Base-by-base conservation (phyloP, 2,329 filamentous ascomycete genomes). In the Colletotrichum tropicale region DNA sequence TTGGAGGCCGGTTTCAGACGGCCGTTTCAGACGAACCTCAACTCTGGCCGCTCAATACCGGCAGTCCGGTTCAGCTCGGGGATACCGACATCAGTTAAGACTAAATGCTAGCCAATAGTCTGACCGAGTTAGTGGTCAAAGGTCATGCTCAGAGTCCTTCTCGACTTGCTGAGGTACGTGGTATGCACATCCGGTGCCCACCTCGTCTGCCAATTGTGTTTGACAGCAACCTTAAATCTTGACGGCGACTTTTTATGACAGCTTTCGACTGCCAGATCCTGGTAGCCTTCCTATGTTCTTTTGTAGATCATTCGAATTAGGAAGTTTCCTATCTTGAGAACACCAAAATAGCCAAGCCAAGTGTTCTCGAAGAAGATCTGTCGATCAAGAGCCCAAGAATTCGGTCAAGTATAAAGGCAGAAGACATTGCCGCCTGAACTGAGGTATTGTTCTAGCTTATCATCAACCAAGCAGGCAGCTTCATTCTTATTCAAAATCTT, bases 1-100 rank as follows among this genome's bases (percentile, higher is more conserved):
- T 64, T 10, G 13, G 21, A 8, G 43, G 13, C 16, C 13, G 38
- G 69, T 71, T 65, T 71, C 69, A 71, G 69, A 56, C 30, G 43
- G 10, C 16, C 48, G 69, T 71, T 71, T 66, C 61, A 71, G 69
- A 71, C 43, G 69, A 71, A 71, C 48, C 16, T 71, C 52, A 13
- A 64, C 21, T 12, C 13, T 16, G 18, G 58, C 52, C 7, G 13
- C 26, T 48, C 8, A 34, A 21, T 34, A 6, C 30, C 21, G 7
- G 12, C 24, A 8, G 16, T 52, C 5, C 5, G 15, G 7, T 32
- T 38, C 24, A 34, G 8, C 12, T n/a, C 61, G 65, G 65, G 0
- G 10, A 48, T 26, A 55, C 65, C 43, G 30, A 1, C 28, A 13
- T 16, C 36, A 48, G 16, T 26, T 26, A 13, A 56, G n/a, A 6